Conservation (phyloP, 306 rosid genomes). For the Sechiopsis laciniata region DNA sequence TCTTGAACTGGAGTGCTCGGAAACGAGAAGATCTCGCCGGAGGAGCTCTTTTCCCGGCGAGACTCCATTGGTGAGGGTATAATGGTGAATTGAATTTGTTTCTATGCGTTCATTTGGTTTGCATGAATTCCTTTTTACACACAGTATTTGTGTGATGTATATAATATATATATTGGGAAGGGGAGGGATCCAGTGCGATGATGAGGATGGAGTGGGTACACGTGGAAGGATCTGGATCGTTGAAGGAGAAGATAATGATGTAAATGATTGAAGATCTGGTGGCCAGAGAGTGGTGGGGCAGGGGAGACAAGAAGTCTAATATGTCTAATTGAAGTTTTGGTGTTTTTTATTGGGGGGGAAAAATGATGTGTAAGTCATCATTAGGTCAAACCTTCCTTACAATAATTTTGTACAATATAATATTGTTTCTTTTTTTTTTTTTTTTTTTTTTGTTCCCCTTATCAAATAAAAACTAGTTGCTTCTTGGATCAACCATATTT, state of each 20-base stretch:
- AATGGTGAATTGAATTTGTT: background rate
- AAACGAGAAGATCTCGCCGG: slow-evolving; percentile 62
- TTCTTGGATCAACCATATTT: background rate
- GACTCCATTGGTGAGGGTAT: slow-evolving; percentile 23
- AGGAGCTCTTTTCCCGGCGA: slow-evolving; percentile 27
- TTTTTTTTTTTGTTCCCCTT: no score
- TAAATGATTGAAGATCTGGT: slow-evolving; percentile 13
- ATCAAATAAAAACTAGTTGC: background rate
- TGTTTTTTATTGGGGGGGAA: background rate
- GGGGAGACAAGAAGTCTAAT: slow-evolving; percentile 12
- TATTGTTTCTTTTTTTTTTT: no score
- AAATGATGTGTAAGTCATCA: slow-evolving; percentile 1
- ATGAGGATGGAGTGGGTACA: background rate
- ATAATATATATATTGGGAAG: slow-evolving; percentile 18
- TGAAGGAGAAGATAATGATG: background rate
- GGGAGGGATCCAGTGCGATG: background rate
- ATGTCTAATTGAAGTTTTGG: slow-evolving; percentile 1
- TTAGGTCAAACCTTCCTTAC: slow-evolving; percentile 1
- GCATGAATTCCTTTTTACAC: slow-evolving; percentile 27
- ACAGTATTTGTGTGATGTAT: background rate
- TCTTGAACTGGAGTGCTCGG: slow-evolving; percentile 47
- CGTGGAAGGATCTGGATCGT: slow-evolving; percentile 11
- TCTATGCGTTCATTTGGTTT: slow-evolving; percentile 7
- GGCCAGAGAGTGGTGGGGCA: background rate
- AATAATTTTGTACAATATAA: no score